Percentiles rank a stretch among this genome's conserved stretches.
These are phyloP conservation scores for Paecilomyces variotii DNA, from an alignment of 2,329 filamentous ascomycete species.

Conservation along the genomic window DNA sequence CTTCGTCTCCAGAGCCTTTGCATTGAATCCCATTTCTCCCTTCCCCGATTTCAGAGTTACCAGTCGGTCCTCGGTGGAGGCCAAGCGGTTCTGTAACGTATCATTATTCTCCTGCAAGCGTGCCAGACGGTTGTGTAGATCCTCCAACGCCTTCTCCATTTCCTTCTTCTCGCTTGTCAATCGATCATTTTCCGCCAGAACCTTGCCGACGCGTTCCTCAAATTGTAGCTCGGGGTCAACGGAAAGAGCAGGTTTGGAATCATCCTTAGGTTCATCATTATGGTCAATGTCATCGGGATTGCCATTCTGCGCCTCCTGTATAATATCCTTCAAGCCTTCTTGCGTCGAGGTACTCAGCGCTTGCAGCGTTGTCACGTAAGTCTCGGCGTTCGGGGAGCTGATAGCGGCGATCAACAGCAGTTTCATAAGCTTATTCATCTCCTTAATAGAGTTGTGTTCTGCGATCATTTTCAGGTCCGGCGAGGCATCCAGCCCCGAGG, in stretches of 20 bases:
- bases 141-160: constrained; percentile 42
- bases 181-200: constrained; percentile 51
- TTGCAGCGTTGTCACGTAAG: constrained; percentile 46
- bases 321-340: constrained; percentile 39
- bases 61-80: constrained; percentile 42
- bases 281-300: constrained; percentile 28
- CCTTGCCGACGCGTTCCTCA: constrained; percentile 41
- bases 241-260: constrained; percentile 25
- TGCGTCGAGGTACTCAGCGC: constrained; percentile 36
- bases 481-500: constrained; percentile 32
- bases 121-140: constrained; percentile 54
- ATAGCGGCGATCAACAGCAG: constrained; percentile 57
- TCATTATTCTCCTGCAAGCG: constrained; percentile 46
- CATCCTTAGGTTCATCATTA: constrained; percentile 30
- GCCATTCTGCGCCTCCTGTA: constrained; percentile 38
- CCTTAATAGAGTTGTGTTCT: constrained; percentile 34
- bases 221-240: constrained; percentile 40
- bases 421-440: constrained; percentile 50
- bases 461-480: constrained; percentile 42
- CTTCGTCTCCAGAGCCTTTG: constrained; percentile 40
- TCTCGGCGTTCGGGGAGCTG: constrained; percentile 48
- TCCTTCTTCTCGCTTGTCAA: constrained; percentile 45
- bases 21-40: constrained; percentile 40
- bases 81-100: constrained; percentile 36
- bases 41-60: constrained; percentile 45